These are phyloP conservation scores for Ilyonectria destructans DNA, from an alignment of 2,329 filamentous ascomycete genomes.

Conservation along the genomic window DNA sequence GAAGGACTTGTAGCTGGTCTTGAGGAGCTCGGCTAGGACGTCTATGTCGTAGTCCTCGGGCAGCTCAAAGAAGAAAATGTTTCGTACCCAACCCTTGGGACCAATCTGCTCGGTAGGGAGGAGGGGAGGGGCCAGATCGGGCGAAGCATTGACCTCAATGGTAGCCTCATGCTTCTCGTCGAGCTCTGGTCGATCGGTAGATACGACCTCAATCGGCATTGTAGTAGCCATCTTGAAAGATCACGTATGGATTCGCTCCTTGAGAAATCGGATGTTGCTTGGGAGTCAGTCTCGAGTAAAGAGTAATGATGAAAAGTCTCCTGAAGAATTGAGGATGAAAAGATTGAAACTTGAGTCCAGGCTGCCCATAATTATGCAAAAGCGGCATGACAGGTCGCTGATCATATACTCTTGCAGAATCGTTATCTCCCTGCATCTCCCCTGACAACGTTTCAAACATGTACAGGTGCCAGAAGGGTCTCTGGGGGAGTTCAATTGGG, in stretches of 20 bases:
- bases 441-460: slow-evolving; percentile 7
- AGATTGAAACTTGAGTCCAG: slow-evolving; percentile 18
- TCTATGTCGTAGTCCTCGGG: slow-evolving; percentile 30
- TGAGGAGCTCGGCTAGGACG: slow-evolving; percentile 13
- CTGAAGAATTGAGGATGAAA: background rate
- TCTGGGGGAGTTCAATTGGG: background rate
- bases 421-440: background rate
- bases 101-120: slow-evolving; percentile 34
- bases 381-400: slow-evolving; percentile 8
- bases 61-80: slow-evolving; percentile 35
- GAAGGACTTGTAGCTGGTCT: slow-evolving; percentile 26
- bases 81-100: slow-evolving; percentile 35
- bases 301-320: background rate
- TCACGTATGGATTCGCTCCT: background rate
- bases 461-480: slow-evolving; percentile 17
- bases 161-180: slow-evolving; percentile 11
- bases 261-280: slow-evolving; percentile 7
- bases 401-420: slow-evolving; percentile 27
- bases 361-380: background rate
- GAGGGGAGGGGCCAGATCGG: slow-evolving; percentile 27
- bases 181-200: slow-evolving; percentile 3
- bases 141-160: slow-evolving; percentile 11
- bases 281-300: background rate
- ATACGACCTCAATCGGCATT: slow-evolving; percentile 17
- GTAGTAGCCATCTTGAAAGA: slow-evolving; percentile 18